Conservation (phyloP, 345 rosid genomes). For the Turritis glabra region DNA sequence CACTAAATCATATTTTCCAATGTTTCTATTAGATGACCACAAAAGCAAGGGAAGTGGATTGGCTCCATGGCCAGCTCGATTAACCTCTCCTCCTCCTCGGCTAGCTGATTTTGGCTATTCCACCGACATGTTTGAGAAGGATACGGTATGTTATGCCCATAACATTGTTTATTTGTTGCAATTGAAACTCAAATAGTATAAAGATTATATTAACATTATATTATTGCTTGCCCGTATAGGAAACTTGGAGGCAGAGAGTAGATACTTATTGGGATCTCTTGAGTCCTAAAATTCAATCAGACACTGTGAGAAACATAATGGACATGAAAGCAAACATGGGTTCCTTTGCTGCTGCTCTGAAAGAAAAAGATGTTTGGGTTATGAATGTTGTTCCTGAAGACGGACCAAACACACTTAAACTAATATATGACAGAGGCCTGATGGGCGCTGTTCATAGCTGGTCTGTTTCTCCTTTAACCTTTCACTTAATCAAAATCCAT, state of each 20-base stretch:
- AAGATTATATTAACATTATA: background rate
- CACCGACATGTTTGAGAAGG: slow-evolving; percentile 82
- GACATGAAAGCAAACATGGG: slow-evolving; percentile 97
- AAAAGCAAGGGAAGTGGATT: slow-evolving; percentile 78
- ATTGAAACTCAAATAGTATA: background rate
- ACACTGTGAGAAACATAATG: slow-evolving; percentile 85
- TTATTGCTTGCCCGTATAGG: slow-evolving; percentile 45
- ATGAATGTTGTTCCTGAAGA: slow-evolving; percentile 86
- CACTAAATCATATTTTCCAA: slow-evolving; percentile 1
- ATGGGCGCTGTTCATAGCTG: slow-evolving; percentile 81
- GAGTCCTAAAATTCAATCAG: slow-evolving; percentile 67
- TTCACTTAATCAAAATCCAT: background rate
- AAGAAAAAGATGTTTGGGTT: slow-evolving; percentile 83
- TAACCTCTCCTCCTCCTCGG: slow-evolving; percentile 80
- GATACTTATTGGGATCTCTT: slow-evolving; percentile 84
- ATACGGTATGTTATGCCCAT: slow-evolving; percentile 52
- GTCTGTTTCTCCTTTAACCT: slow-evolving; percentile 35
- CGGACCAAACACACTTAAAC: slow-evolving; percentile 82
- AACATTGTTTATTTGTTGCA: background rate
- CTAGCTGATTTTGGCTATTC: slow-evolving; percentile 93
- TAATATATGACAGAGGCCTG: slow-evolving; percentile 84
- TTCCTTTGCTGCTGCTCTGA: slow-evolving; percentile 89
- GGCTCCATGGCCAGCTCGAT: slow-evolving; percentile 97
- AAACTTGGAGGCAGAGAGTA: slow-evolving; percentile 71
- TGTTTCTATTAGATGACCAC: slow-evolving; percentile 62